phyloP scores from a whole-genome alignment of 2,329 filamentous ascomycete species.

The Colletotrichum sp. region DNA sequence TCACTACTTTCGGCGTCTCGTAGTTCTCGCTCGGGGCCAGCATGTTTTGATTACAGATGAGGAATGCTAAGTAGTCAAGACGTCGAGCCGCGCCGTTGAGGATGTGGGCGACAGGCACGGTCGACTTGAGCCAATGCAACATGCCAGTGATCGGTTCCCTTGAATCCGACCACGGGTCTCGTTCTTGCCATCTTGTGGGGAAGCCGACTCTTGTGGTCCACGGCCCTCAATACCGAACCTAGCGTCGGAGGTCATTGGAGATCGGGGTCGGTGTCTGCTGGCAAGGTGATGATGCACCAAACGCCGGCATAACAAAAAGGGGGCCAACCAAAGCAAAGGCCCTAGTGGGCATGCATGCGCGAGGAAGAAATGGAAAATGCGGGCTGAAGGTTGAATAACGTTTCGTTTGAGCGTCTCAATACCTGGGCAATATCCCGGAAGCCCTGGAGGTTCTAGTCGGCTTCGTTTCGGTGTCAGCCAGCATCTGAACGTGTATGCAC shows the following conservation, averaged over 20 bases:
- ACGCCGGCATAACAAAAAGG: not conserved
- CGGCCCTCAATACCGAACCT: not conserved
- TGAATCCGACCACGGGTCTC: not conserved
- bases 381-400: not conserved
- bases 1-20: not conserved
- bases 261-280: not conserved
- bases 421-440: not conserved
- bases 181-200: too few species aligned
- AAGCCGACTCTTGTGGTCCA: not conserved
- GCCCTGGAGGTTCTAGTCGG: not conserved
- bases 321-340: not conserved
- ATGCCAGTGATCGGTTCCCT: not conserved
- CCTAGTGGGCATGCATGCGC: not conserved
- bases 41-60: not conserved
- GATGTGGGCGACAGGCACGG: not conserved
- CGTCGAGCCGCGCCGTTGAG: not conserved
- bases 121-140: not conserved
- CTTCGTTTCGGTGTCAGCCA: not conserved
- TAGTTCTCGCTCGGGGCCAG: not conserved
- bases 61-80: not conserved
- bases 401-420: not conserved
- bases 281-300: not conserved
- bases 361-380: not conserved
- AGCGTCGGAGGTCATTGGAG: not conserved
- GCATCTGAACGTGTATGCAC: not conserved